Evolutionary conservation across 805 yeast genomes (phyloP).

Genomic region (Pichia nanzhaoensis): DNA sequence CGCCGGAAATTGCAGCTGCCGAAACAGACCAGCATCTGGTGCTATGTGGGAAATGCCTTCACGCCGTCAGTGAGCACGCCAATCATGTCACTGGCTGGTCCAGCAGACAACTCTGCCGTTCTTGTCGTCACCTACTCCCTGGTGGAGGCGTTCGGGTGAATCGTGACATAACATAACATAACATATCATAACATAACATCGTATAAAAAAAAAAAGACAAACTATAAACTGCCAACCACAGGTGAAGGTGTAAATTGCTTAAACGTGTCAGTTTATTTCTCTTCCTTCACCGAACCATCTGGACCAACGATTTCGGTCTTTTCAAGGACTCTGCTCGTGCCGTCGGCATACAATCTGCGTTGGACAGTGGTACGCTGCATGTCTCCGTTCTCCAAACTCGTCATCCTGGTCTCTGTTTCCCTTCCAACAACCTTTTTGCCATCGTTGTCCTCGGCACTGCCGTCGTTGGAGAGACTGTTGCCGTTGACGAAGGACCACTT

Average conservation of each 20-base stretch:
- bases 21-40: conserved; percentile 22
- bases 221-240: no score
- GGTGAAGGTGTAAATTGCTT: no score
- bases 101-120: conserved; percentile 25
- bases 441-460: conserved; percentile 7
- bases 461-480: not conserved
- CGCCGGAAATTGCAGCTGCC: conserved; percentile 31
- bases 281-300: conserved; percentile 9
- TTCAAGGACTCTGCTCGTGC: conserved; percentile 7
- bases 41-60: conserved; percentile 41
- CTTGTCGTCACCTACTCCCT: conserved; percentile 40
- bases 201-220: no score
- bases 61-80: conserved; percentile 40
- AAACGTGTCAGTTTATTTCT: not conserved
- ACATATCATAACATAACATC: no score
- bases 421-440: conserved; percentile 30
- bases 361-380: conserved; percentile 28
- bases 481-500: conserved; percentile 21
- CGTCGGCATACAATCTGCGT: conserved; percentile 9
- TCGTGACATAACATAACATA: no score
- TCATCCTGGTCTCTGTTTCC: conserved; percentile 31
- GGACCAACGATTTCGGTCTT: conserved; percentile 10
- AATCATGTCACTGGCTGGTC: conserved; percentile 8
- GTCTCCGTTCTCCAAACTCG: conserved; percentile 37
- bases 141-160: conserved; percentile 40